A percentile compares a stretch with the other conserved stretches of the same genome.
phyloP scores from a whole-genome alignment of 371 early-diverging fungal species.

The Mucor saturninus region DNA sequence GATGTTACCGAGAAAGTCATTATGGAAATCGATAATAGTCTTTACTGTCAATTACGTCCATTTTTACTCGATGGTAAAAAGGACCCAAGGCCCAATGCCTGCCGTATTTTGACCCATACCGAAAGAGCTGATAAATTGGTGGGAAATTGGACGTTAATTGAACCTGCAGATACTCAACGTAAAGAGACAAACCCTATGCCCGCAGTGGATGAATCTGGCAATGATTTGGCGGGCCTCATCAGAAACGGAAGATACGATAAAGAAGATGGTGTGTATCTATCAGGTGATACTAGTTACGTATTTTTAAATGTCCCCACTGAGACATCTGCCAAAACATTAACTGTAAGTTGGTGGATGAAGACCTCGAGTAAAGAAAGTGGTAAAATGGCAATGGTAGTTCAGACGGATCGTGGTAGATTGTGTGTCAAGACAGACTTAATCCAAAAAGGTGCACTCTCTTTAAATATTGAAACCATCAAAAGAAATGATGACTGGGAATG shows the following conservation, averaged over 20 bases:
- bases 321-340: constrained; percentile 28
- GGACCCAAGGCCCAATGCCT: constrained; percentile 38
- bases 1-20: constrained; percentile 39
- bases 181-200: constrained; percentile 30
- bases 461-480: constrained; percentile 31
- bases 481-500: constrained; percentile 36
- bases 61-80: constrained; percentile 41
- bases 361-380: constrained; percentile 28
- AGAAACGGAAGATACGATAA: constrained; percentile 29
- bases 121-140: constrained; percentile 34
- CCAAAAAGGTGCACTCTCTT: constrained; percentile 8
- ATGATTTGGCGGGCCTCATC: constrained; percentile 39
- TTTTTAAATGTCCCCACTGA: constrained; percentile 42
- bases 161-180: constrained; percentile 7
- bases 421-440: constrained; percentile 35
- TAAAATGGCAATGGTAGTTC: constrained; percentile 42
- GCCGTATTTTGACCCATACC: constrained; percentile 34
- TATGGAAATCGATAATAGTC: constrained; percentile 49
- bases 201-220: constrained; percentile 45
- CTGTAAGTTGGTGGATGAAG: constrained; percentile 57
- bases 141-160: constrained; percentile 45
- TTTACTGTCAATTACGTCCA: constrained; percentile 49
- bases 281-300: constrained; percentile 44
- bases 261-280: constrained; percentile 28
- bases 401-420: constrained; percentile 44